These are phyloP conservation scores for Fusarium austroafricanum DNA, from an alignment of 2,329 filamentous ascomycete species.

Conservation along the genomic window DNA sequence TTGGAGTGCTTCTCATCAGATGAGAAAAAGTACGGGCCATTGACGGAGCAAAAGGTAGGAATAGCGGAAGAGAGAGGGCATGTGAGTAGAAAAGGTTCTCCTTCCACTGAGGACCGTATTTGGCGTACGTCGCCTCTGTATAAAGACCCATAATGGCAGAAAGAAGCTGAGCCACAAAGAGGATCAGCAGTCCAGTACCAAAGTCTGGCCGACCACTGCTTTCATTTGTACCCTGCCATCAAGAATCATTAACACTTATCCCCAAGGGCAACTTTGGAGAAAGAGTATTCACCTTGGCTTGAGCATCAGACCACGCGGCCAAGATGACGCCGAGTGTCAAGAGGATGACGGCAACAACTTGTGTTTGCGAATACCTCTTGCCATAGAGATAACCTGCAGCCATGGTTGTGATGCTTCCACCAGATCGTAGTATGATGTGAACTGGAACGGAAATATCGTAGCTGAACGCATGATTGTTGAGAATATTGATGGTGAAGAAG, in stretches of 20 bases:
- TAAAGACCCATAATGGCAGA: constrained; percentile 96
- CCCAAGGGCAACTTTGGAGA: background rate
- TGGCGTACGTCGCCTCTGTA: constrained; percentile 88
- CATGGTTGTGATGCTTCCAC: constrained; percentile 96
- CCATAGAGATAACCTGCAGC: constrained; percentile 87
- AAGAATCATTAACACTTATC: constrained; percentile 3
- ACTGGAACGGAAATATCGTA: constrained; percentile 97
- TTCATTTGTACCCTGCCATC: constrained; percentile 32
- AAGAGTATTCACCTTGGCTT: constrained; percentile 74
- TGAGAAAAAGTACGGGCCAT: constrained; percentile 72
- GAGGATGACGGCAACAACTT: constrained; percentile 83
- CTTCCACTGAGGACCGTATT: constrained; percentile 89
- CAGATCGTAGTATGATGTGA: constrained; percentile 95
- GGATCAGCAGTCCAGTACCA: constrained; percentile 78
- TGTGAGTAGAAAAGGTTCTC: constrained; percentile 97
- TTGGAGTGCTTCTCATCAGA: constrained; percentile 72
- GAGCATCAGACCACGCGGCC: constrained; percentile 90
- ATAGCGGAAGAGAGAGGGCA: constrained; percentile 79
- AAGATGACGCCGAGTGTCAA: constrained; percentile 88
- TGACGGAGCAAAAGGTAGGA: constrained; percentile 75
- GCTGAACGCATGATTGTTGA: constrained; percentile 98
- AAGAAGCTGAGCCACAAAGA: constrained; percentile 88
- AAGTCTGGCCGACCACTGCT: constrained; percentile 48
- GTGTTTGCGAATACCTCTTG: constrained; percentile 83
- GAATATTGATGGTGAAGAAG: constrained; percentile 92